phyloP scores from a whole-genome alignment of 768 basidiomycete genomes.

The Hemileccinum rubropunctum region DNA sequence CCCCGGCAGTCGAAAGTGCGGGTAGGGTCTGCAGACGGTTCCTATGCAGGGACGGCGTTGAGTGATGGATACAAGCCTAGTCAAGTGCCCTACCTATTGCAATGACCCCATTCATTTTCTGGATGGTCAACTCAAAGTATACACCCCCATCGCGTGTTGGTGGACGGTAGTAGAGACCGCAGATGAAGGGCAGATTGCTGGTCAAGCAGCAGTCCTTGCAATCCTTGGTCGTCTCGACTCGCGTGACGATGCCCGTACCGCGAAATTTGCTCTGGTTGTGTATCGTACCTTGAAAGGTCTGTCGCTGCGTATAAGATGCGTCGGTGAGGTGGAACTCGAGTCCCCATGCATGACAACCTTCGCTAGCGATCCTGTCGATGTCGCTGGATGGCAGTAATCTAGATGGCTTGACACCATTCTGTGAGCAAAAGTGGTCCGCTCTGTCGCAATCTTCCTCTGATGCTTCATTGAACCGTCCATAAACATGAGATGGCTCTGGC shows the following conservation, averaged over 20 bases:
- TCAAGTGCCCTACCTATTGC: constrained; percentile 45
- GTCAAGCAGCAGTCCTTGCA: constrained; percentile 55
- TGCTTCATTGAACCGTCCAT: constrained; percentile 57
- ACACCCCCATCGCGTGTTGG: constrained; percentile 43
- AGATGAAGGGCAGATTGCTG: constrained; percentile 58
- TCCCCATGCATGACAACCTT: constrained; percentile 54
- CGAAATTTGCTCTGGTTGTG: constrained; percentile 32
- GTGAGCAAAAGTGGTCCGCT: constrained; percentile 50
- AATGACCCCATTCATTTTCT: constrained; percentile 54
- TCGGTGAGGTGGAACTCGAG: constrained; percentile 38
- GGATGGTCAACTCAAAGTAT: constrained; percentile 62
- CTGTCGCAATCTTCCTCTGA: constrained; percentile 50
- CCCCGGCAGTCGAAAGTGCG: constrained; percentile 62
- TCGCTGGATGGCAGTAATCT: constrained; percentile 48
- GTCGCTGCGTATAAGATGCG: constrained; percentile 1
- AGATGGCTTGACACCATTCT: constrained; percentile 39
- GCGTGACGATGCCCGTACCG: constrained; percentile 28
- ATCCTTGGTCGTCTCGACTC: constrained; percentile 37
- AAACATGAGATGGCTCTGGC: constrained; percentile 45
- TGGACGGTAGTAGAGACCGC: constrained; percentile 56
- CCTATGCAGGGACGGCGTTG: constrained; percentile 36
- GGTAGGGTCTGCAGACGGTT: constrained; percentile 63
- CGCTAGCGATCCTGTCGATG: constrained; percentile 48
- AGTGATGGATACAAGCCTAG: neutral
- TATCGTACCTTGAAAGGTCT: constrained; percentile 44